Conservation (phyloP, 2,329 filamentous ascomycete genomes). For the Colletotrichum tropicicola region DNA sequence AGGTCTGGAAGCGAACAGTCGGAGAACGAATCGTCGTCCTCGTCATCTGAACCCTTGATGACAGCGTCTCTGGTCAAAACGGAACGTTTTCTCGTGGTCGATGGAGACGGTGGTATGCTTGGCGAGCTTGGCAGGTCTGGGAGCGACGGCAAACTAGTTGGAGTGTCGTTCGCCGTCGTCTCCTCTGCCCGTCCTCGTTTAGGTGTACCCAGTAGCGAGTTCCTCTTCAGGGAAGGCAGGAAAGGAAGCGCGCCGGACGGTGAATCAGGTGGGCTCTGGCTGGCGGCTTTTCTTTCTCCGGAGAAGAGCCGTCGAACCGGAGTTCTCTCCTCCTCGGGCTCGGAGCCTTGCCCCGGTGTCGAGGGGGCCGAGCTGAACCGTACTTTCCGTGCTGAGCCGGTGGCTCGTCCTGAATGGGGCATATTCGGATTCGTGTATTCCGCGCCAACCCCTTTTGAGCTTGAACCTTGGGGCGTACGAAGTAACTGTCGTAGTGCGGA, state of each 20-base stretch:
- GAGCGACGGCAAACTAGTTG: constrained; percentile 2
- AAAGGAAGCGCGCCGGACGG: neutral
- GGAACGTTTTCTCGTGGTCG: constrained; percentile 31
- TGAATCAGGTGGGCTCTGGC: constrained; percentile 1
- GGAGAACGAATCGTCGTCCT: constrained; percentile 64
- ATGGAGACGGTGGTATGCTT: constrained; percentile 36
- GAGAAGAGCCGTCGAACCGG: constrained; percentile 13
- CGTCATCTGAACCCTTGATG: constrained; percentile 78
- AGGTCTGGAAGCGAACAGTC: constrained; percentile 68
- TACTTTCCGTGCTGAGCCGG: constrained; percentile 8
- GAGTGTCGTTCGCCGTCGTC: neutral
- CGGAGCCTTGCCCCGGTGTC: neutral
- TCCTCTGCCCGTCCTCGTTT: neutral
- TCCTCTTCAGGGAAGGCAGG: neutral
- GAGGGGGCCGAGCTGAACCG: constrained; percentile 19
- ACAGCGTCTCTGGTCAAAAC: constrained; percentile 59
- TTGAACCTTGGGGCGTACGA: neutral
- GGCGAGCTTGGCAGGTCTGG: constrained; percentile 29
- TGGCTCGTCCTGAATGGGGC: neutral
- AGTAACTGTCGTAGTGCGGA: neutral
- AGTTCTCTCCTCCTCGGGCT: constrained; percentile 9
- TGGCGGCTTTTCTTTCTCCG: neutral
- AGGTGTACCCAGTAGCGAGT: neutral
- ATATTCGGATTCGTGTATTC: neutral
- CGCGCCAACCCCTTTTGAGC: neutral